Evolutionary conservation across 805 yeast genomes (phyloP).

Genomic region (Suhomyces vadensis): DNA sequence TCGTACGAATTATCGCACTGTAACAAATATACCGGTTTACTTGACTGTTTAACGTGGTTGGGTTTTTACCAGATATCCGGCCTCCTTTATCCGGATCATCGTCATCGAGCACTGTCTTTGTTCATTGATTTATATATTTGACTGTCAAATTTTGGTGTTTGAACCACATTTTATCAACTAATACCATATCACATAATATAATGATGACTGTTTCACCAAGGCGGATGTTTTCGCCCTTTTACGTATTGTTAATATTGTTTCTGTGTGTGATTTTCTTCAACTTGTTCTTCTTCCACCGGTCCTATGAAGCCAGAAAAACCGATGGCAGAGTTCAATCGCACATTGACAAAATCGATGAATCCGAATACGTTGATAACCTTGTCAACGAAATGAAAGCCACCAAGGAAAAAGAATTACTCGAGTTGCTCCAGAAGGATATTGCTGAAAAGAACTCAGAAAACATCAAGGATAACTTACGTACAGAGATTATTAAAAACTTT

Average conservation of each 20-base stretch:
- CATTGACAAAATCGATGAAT: constrained; percentile 9
- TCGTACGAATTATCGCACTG: no score
- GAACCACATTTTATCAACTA: no score
- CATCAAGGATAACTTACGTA: constrained; percentile 10
- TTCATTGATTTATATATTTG: no score
- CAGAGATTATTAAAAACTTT: constrained; percentile 12
- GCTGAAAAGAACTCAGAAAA: constrained; percentile 8
- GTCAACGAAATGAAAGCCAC: constrained; percentile 9
- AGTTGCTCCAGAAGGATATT: constrained; percentile 11
- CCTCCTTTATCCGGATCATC: no score
- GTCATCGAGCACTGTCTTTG: no score
- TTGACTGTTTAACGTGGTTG: no score
- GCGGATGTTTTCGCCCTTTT: constrained; percentile 14
- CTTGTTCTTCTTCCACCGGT: constrained; percentile 9
- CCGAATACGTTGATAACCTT: constrained; percentile 9
- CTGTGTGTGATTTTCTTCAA: constrained; percentile 11
- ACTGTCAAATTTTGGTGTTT: no score
- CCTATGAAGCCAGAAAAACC: background rate
- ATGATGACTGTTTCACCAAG: constrained; percentile 11
- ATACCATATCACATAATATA: background rate
- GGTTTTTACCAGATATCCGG: no score
- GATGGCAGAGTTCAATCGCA: background rate
- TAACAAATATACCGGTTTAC: no score
- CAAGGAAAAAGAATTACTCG: constrained; percentile 13
- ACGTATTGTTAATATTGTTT: constrained; percentile 10